Percentiles rank a stretch among this genome's conserved stretches.
Evolutionary conservation across 345 rosid genomes (phyloP).

Genomic region (Theobroma cacao): DNA sequence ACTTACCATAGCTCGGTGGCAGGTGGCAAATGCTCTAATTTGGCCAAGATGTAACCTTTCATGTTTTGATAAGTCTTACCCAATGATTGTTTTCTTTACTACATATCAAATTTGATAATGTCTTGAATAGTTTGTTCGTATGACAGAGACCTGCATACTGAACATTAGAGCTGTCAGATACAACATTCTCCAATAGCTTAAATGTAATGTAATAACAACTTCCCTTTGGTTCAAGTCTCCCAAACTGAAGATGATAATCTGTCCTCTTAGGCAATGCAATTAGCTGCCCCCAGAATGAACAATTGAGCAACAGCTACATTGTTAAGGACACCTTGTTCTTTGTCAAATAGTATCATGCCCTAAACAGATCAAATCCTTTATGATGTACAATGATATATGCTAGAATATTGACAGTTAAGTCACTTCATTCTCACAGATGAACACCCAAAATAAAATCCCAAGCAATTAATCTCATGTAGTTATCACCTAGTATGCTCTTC

Average conservation of each 20-base stretch:
- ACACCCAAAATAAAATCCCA: not conserved
- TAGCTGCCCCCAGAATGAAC: not conserved
- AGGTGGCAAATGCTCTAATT: not conserved
- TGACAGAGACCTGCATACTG: not conserved
- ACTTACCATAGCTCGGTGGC: not conserved
- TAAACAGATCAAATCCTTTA: not conserved
- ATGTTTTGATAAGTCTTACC: too few relatives aligned
- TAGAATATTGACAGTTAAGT: not conserved
- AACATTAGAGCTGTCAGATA: not conserved
- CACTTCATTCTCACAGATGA: not conserved
- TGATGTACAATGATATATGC: not conserved
- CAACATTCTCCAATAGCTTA: not conserved
- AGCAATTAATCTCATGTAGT: not conserved
- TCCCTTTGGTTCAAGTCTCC: not conserved
- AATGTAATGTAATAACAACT: not conserved
- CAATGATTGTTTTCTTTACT: too few relatives aligned
- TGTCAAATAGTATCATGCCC: not conserved
- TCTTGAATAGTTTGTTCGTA: not conserved
- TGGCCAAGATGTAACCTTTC: not conserved
- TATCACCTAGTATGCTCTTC: not conserved
- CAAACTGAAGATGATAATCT: not conserved
- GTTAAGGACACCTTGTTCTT: too few relatives aligned
- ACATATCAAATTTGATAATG: too few relatives aligned
- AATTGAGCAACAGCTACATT: not conserved
- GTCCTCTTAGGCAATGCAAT: not conserved